Evolutionary conservation across 2,329 filamentous ascomycete genomes (phyloP).

Genomic region (Aspergillus floridensis): DNA sequence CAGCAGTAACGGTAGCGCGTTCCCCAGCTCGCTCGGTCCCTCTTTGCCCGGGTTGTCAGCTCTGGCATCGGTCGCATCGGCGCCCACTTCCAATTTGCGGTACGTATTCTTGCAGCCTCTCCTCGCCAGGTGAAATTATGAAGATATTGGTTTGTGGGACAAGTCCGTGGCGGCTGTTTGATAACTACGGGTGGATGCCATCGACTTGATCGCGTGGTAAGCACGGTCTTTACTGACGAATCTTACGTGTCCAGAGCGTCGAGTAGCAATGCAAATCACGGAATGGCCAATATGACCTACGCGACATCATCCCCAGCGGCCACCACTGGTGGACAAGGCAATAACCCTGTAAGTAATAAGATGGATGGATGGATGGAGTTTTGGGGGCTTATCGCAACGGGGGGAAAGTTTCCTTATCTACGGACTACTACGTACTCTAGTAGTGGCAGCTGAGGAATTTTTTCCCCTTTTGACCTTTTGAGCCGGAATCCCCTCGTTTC

Average conservation of each 20-base stretch:
- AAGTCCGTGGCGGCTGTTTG: background rate
- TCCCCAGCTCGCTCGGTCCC: slow-evolving; percentile 36
- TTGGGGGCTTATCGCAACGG: background rate
- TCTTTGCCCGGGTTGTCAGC: slow-evolving; percentile 59
- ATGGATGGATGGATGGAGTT: background rate
- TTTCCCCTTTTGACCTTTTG: slow-evolving; percentile 9
- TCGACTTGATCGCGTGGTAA: background rate
- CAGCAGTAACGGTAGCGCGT: slow-evolving; percentile 26
- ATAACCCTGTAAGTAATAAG: slow-evolving; percentile 40
- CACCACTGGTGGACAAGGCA: slow-evolving; percentile 62
- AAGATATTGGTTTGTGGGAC: background rate
- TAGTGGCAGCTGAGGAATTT: slow-evolving; percentile 18
- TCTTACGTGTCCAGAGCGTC: slow-evolving; percentile 30
- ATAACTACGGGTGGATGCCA: background rate
- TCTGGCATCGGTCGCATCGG: slow-evolving; percentile 58
- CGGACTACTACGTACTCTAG: slow-evolving; percentile 1
- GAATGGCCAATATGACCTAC: slow-evolving; percentile 60
- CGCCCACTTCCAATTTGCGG: slow-evolving; percentile 52
- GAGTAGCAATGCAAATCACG: slow-evolving; percentile 48
- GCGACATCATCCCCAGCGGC: slow-evolving; percentile 64
- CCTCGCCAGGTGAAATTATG: background rate
- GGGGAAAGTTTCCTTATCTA: background rate
- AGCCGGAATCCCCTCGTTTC: slow-evolving; percentile 18
- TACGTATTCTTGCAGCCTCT: slow-evolving; percentile 32
- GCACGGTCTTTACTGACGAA: slow-evolving; percentile 20